phyloP scores from a whole-genome alignment of 345 rosid species.

The Brassica napus region Da-Ae NC_063438.1:27548001-27548500 shows the following conservation, averaged over 20 bases:
- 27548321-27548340: neutral
- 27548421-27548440: neutral
- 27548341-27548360: neutral
- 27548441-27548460: neutral
- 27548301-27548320: neutral
- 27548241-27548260: neutral
- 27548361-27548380: neutral
- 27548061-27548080: neutral
- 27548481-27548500: conserved; percentile 70
- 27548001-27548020: neutral
- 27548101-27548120: neutral
- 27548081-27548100: neutral
- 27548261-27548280: neutral
- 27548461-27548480: conserved; percentile 70
- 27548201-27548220: neutral
- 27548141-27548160: neutral
- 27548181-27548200: too few species aligned
- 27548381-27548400: neutral
- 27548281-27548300: neutral
- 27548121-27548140: neutral
- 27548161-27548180: neutral
- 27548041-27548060: neutral
- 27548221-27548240: neutral
- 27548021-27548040: neutral
- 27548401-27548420: neutral